Evolutionary conservation across 768 basidiomycete genomes (phyloP).

Genomic region (Tylopilus intermedius): DNA sequence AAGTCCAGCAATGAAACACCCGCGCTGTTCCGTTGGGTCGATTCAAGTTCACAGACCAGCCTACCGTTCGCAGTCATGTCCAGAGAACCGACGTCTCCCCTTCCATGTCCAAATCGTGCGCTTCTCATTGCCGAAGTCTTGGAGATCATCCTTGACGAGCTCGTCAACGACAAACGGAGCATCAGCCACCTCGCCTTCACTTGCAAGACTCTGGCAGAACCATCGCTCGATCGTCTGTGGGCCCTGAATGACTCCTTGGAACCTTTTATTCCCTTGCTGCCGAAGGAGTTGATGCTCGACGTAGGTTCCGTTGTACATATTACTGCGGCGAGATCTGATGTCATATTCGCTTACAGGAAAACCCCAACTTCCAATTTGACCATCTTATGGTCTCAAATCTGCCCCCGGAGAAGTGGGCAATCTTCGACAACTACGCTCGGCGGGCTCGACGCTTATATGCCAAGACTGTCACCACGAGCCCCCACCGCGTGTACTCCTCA

Average conservation of each 20-base stretch:
- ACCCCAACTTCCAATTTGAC: constrained; percentile 17
- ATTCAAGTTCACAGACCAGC: neutral
- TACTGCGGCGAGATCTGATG: constrained; percentile 6
- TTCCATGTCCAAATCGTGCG: neutral
- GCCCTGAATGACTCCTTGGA: constrained; percentile 22
- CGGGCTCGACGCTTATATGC: constrained; percentile 20
- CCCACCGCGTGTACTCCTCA: constrained; percentile 23
- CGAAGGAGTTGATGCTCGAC: constrained; percentile 17
- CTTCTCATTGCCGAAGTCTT: constrained; percentile 20
- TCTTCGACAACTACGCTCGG: constrained; percentile 21
- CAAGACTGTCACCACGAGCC: constrained; percentile 25
- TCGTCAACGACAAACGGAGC: constrained; percentile 14
- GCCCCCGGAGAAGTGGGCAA: constrained; percentile 12
- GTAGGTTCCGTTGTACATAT: constrained; percentile 6
- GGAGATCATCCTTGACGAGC: constrained; percentile 21
- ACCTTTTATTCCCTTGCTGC: constrained; percentile 21
- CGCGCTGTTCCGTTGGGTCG: neutral
- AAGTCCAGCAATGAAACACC: neutral
- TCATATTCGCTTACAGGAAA: constrained; percentile 11
- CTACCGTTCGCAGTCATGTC: constrained; percentile 7
- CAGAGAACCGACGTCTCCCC: neutral
- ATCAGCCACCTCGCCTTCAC: constrained; percentile 17
- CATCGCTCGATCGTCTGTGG: constrained; percentile 23
- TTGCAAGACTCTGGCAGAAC: constrained; percentile 19
- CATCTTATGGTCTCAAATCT: constrained; percentile 1